Evolutionary conservation across 768 basidiomycete species (phyloP).

Genomic region (Macrolepiota fuliginosa): DNA sequence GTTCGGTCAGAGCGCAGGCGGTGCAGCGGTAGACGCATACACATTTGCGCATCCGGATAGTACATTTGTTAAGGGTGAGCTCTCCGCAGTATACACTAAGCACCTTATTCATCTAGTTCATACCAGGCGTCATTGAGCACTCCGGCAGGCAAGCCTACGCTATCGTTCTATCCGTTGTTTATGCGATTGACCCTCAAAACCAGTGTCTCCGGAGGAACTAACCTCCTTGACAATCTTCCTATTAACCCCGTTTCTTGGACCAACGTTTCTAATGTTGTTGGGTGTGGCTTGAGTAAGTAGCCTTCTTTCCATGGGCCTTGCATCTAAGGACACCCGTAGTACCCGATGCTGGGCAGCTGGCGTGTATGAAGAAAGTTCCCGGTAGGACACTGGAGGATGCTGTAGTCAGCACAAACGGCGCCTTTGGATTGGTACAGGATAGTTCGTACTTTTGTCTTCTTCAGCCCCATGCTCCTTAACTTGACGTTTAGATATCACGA

Average conservation of each 20-base stretch:
- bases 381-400: constrained; percentile 29
- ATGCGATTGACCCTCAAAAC: neutral
- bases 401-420: constrained; percentile 24
- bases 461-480: no score
- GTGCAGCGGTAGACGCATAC: constrained; percentile 30
- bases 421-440: constrained; percentile 29
- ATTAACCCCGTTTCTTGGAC: constrained; percentile 28
- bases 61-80: constrained; percentile 25
- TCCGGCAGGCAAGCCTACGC: constrained; percentile 30
- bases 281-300: constrained; percentile 30
- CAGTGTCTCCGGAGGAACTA: constrained; percentile 16
- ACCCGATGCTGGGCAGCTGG: constrained; percentile 26
- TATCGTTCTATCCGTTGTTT: neutral
- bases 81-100: neutral
- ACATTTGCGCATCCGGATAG: constrained; percentile 32
- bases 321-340: neutral
- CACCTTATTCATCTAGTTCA: neutral
- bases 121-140: constrained; percentile 30
- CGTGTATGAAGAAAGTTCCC: constrained; percentile 35
- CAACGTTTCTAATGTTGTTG: constrained; percentile 25
- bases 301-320: neutral
- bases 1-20: constrained; percentile 38
- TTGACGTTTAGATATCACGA: constrained; percentile 24
- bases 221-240: constrained; percentile 9
- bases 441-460: constrained; percentile 20